Evolutionary conservation across 2,329 filamentous ascomycete genomes (phyloP).

Genomic region (Neonectria ditissima): DNA sequence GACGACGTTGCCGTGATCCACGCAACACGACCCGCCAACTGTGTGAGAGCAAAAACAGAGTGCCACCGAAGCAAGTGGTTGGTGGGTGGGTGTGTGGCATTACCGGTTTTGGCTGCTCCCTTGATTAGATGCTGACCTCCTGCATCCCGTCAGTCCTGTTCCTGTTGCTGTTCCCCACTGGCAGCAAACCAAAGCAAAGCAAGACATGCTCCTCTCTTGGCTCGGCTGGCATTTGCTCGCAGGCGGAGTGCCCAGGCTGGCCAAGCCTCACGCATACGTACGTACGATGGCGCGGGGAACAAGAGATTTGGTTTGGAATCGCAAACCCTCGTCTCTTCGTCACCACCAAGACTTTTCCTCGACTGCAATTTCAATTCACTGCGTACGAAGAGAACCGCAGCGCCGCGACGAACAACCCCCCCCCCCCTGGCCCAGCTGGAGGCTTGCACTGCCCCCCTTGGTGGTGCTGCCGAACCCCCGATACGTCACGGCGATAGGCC

Average conservation of each 20-base stretch:
- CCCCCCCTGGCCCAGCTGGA: not conserved
- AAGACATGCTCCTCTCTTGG: not conserved
- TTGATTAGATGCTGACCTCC: constrained; percentile 13
- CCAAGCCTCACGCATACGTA: constrained; percentile 17
- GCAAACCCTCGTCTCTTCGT: not conserved
- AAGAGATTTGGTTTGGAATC: not conserved
- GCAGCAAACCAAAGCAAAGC: not conserved
- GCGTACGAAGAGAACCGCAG: not conserved
- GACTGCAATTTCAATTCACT: constrained; percentile 25
- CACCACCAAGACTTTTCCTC: not conserved
- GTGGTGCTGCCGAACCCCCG: constrained; percentile 22
- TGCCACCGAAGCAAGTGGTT: not conserved
- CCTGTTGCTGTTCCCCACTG: not conserved
- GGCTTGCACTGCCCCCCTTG: constrained; percentile 31
- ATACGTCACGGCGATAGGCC: constrained; percentile 17
- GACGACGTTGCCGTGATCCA: constrained; percentile 12
- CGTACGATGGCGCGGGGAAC: not conserved
- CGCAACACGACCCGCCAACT: constrained; percentile 12
- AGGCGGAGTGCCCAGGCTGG: constrained; percentile 1
- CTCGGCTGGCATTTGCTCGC: not conserved
- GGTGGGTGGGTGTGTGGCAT: constrained; percentile 17
- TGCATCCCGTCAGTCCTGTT: constrained; percentile 10
- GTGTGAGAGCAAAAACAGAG: constrained; percentile 12
- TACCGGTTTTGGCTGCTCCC: constrained; percentile 11
- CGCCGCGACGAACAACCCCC: not conserved